These are phyloP conservation scores for Wallacemonas collosoma DNA, from an alignment of 208 protist species.

Conservation along the genomic window DNA sequence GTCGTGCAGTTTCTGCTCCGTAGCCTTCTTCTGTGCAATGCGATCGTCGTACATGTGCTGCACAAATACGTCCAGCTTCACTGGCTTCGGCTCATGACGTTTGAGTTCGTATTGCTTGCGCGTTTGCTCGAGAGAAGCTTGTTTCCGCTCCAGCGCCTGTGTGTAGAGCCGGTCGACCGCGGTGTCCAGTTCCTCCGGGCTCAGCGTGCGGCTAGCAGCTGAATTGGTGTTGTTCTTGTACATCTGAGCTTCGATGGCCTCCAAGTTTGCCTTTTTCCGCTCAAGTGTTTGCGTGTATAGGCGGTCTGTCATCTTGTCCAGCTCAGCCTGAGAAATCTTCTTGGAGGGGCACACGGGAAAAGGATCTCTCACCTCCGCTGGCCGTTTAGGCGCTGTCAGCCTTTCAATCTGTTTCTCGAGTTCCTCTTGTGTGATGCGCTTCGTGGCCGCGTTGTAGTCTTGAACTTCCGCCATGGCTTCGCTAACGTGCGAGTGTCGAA, in stretches of 20 bases:
- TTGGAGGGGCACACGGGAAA: slow-evolving; percentile 68
- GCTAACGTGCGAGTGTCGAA: not conserved
- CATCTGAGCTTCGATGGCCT: slow-evolving; percentile 20
- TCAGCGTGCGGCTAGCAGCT: slow-evolving; percentile 4
- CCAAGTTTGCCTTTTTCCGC: slow-evolving; percentile 20
- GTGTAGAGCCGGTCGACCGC: slow-evolving; percentile 58
- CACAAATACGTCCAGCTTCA: slow-evolving; percentile 63
- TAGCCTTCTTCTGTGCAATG: slow-evolving; percentile 65
- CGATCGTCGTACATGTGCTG: slow-evolving; percentile 77
- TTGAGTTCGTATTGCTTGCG: slow-evolving; percentile 37
- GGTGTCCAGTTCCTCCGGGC: slow-evolving; percentile 38
- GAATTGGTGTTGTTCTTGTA: slow-evolving; percentile 7
- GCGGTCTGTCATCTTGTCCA: slow-evolving; percentile 66
- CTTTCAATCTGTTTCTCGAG: slow-evolving; percentile 61
- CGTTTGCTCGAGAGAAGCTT: slow-evolving; percentile 36
- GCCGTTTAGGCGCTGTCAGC: slow-evolving; percentile 35
- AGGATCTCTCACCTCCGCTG: slow-evolving; percentile 40
- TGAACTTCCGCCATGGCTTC: slow-evolving; percentile 16
- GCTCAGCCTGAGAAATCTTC: slow-evolving; percentile 42
- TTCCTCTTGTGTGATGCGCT: slow-evolving; percentile 55
- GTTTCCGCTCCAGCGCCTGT: slow-evolving; percentile 34
- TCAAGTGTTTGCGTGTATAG: slow-evolving; percentile 63
- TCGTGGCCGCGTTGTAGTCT: slow-evolving; percentile 21
- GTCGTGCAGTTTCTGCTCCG: slow-evolving; percentile 69
- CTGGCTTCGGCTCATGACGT: slow-evolving; percentile 19